A percentile compares a stretch with the other conserved stretches of the same genome.
phyloP scores from a whole-genome alignment of 352 stramenopile genomes.

The Phytophthora vignae region DNA sequence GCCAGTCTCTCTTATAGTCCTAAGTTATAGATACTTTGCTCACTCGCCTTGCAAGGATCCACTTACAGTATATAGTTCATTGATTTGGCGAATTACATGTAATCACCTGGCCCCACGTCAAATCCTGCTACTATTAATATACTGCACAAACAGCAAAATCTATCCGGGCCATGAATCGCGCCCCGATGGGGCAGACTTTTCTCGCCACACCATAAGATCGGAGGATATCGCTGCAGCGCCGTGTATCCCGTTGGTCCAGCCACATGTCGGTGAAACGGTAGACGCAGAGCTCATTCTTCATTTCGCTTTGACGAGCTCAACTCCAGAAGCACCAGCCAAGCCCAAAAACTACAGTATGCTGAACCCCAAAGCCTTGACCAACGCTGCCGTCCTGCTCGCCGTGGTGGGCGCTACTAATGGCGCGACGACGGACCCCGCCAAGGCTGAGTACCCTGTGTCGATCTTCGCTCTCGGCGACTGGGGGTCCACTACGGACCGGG shows the following conservation, averaged over 20 bases:
- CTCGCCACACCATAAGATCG: too few relatives aligned
- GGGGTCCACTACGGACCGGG: slow-evolving; percentile 37
- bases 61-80: too few relatives aligned
- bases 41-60: too few relatives aligned
- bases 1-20: too few relatives aligned
- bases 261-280: too few relatives aligned
- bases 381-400: slow-evolving; percentile 6
- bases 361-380: slow-evolving; percentile 6
- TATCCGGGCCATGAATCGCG: not conserved
- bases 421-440: slow-evolving; percentile 1
- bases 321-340: too few relatives aligned
- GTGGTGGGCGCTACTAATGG: not conserved
- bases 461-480: slow-evolving; percentile 50
- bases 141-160: not conserved
- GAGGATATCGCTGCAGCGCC: not conserved
- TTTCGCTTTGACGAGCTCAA: not conserved
- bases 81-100: too few relatives aligned
- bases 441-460: slow-evolving; percentile 8
- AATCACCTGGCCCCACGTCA: too few relatives aligned
- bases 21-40: too few relatives aligned
- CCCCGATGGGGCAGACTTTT: not conserved
- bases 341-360: not conserved
- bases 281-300: not conserved
- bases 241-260: not conserved
- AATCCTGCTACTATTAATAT: too few relatives aligned